Conservation (phyloP, 345 rosid genomes). For the Brassica rapa region DNA sequence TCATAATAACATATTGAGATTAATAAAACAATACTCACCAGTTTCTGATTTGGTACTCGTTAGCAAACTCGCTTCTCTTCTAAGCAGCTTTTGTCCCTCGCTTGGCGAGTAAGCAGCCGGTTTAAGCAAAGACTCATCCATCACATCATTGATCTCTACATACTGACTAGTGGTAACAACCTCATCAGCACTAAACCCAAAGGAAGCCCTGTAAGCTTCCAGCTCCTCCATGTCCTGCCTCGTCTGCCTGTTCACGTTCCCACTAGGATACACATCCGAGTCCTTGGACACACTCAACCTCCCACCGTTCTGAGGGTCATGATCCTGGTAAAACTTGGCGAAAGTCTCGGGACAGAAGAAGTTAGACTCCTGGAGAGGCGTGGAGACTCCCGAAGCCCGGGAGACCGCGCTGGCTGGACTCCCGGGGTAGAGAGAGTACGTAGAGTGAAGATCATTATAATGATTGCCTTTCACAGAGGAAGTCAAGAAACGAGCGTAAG, state of each 20-base stretch:
- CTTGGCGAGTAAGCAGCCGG: conserved; percentile 39
- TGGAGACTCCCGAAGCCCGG: conserved; percentile 52
- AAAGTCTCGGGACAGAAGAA: conserved; percentile 98
- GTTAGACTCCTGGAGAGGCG: conserved; percentile 72
- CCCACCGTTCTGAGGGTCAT: conserved; percentile 83
- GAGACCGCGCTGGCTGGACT: conserved; percentile 87
- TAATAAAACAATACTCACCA: conserved; percentile 32
- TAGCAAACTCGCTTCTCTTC: conserved; percentile 43
- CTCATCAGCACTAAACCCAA: conserved; percentile 99
- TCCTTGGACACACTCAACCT: conserved; percentile 96
- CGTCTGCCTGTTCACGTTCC: conserved; percentile 59
- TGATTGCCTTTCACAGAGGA: conserved; percentile 60
- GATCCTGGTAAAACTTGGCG: conserved; percentile 88
- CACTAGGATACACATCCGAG: conserved; percentile 64
- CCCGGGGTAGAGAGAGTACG: conserved; percentile 77
- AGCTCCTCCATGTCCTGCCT: conserved; percentile 89
- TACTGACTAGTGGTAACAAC: conserved; percentile 78
- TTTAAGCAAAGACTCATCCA: conserved; percentile 64
- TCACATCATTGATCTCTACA: conserved; percentile 83
- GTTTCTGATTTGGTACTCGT: conserved; percentile 35
- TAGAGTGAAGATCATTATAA: conserved; percentile 71
- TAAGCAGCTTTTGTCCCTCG: conserved; percentile 46
- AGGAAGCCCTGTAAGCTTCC: conserved; percentile 96
- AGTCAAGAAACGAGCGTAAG: conserved; percentile 87
- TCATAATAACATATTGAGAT: not conserved